These are phyloP conservation scores for Verticillium dahliae DNA, from an alignment of 2,329 filamentous ascomycete genomes.

Conservation along the genomic window DNA sequence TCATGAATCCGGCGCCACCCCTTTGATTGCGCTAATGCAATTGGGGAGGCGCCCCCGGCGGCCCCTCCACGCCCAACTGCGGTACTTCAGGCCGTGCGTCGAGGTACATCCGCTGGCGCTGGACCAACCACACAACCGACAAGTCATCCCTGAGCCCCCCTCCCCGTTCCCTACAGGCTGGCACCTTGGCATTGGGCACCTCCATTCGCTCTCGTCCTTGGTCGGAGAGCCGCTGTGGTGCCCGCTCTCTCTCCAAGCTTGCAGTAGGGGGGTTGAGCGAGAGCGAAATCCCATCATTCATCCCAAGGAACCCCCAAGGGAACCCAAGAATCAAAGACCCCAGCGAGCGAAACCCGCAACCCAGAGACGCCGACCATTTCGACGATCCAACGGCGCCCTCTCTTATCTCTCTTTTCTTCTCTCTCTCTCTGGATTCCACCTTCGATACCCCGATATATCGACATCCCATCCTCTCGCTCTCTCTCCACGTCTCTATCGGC, in stretches of 20 bases:
- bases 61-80: not conserved
- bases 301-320: not conserved
- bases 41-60: constrained; percentile 4
- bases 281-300: not conserved
- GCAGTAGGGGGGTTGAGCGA: not conserved
- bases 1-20: not conserved
- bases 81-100: not conserved
- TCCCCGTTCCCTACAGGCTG: not conserved
- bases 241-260: not conserved
- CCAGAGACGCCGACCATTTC: not conserved
- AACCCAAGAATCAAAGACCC: not conserved
- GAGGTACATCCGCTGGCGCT: not conserved
- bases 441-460: not conserved
- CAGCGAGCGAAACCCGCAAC: not conserved
- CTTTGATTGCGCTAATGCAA: constrained; percentile 12
- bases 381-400: not conserved
- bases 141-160: not conserved
- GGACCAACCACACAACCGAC: not conserved
- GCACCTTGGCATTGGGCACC: not conserved
- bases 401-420: not conserved
- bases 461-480: not conserved
- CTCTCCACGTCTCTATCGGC: not conserved
- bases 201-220: not conserved
- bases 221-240: not conserved
- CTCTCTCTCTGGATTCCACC: not conserved